A percentile compares a stretch with the other conserved stretches of the same genome.
Conservation (phyloP, 148 eudicot genomes). For the Amaranthus palmeri region DNA sequence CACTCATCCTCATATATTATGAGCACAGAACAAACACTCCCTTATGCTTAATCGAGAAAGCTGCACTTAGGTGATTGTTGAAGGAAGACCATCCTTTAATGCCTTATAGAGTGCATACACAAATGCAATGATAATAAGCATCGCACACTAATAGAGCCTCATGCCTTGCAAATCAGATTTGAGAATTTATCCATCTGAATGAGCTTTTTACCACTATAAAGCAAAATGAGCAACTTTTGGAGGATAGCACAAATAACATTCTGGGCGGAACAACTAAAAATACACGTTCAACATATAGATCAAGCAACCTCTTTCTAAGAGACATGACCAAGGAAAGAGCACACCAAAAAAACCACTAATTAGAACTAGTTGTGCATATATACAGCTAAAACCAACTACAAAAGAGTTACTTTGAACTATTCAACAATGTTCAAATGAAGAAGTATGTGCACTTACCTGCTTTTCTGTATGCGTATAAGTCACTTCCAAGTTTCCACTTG, state of each 20-base stretch:
- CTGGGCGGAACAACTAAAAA: background rate
- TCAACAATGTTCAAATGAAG: background rate
- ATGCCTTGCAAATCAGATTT: background rate
- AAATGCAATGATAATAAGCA: no score
- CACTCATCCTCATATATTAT: no score
- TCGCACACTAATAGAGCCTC: background rate
- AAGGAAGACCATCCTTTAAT: no score
- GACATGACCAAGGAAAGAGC: background rate
- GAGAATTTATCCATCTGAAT: background rate
- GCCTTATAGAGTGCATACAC: no score
- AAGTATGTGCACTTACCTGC: constrained; percentile 47
- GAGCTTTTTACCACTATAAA: background rate
- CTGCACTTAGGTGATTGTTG: no score
- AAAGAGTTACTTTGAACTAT: constrained; percentile 5
- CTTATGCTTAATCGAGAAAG: no score
- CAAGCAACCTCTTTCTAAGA: background rate
- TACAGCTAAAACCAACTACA: background rate
- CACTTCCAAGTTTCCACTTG: constrained; percentile 80
- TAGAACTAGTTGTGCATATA: background rate
- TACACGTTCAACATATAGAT: background rate
- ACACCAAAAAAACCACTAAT: background rate
- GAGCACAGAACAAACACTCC: no score
- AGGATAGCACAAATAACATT: background rate
- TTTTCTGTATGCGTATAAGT: constrained; percentile 87
- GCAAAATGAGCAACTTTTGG: background rate